phyloP scores from a whole-genome alignment of 192 early-diverging fungal species.

The Podila verticillata region DNA sequence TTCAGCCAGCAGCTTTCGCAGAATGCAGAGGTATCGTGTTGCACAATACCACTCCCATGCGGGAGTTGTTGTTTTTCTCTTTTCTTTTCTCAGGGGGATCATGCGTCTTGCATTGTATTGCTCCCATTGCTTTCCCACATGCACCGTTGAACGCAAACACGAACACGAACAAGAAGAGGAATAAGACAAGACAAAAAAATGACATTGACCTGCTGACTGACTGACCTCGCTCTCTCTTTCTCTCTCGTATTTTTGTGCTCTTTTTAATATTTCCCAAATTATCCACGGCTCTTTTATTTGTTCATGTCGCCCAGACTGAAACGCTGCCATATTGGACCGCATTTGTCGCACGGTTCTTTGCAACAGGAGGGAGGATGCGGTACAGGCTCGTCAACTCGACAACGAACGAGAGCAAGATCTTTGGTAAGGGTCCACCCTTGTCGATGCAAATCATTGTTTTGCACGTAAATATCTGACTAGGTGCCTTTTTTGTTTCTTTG shows the following conservation, averaged over 20 bases:
- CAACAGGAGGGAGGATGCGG: slow-evolving; percentile 12
- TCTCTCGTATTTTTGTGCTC: neutral
- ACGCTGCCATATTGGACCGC: slow-evolving; percentile 25
- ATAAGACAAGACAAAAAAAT: too few species aligned
- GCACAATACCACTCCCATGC: too few species aligned
- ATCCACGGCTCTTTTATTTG: neutral
- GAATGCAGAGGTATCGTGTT: slow-evolving; percentile 17
- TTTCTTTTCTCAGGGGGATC: neutral
- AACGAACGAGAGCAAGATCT: slow-evolving; percentile 21
- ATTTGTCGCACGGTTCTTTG: slow-evolving; percentile 27
- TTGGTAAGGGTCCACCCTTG: slow-evolving; percentile 13
- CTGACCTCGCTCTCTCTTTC: neutral
- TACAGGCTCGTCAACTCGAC: slow-evolving; percentile 17
- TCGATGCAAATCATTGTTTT: neutral
- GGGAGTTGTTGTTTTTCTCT: neutral
- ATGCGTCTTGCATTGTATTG: too few species aligned
- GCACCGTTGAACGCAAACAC: too few species aligned
- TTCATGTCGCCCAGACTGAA: slow-evolving; percentile 2
- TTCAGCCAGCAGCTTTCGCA: slow-evolving; percentile 16
- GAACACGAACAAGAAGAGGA: too few species aligned
- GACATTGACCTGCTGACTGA: too few species aligned
- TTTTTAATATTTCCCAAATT: neutral
- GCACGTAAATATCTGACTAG: neutral
- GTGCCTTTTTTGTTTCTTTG: neutral
- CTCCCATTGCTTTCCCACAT: too few species aligned